Conservation (phyloP, 345 rosid genomes). For the Cochlearia excelsa region DNA sequence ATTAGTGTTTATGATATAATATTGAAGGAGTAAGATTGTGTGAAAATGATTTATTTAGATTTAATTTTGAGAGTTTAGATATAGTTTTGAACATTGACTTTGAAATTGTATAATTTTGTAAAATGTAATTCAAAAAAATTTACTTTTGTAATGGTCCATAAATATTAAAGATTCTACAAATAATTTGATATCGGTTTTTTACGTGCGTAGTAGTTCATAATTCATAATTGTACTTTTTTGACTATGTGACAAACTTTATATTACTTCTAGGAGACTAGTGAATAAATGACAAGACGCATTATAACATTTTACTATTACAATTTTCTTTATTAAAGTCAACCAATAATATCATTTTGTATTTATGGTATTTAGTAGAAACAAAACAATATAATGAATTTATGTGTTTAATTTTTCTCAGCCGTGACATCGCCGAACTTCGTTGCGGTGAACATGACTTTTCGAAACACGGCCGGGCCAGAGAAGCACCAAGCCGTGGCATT, state of each 20-base stretch:
- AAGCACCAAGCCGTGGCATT: slow-evolving; percentile 80
- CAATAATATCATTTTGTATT: neutral
- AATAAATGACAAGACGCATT: slow-evolving; percentile 33
- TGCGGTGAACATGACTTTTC: slow-evolving; percentile 74
- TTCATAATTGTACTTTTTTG: slow-evolving; percentile 17
- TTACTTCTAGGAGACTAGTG: slow-evolving; percentile 34
- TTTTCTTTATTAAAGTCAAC: neutral
- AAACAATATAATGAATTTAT: too few species aligned
- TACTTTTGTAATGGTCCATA: neutral
- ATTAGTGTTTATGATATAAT: too few species aligned
- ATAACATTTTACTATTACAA: neutral
- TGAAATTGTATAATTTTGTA: too few species aligned
- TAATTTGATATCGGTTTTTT: neutral
- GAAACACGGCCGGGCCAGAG: slow-evolving; percentile 36
- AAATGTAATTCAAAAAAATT: too few species aligned
- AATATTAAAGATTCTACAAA: neutral
- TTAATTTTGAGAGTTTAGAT: too few species aligned
- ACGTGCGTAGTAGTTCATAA: slow-evolving; percentile 24
- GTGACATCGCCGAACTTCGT: slow-evolving; percentile 75
- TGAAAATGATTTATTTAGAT: too few species aligned
- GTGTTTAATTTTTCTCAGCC: slow-evolving; percentile 40
- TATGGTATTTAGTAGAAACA: neutral
- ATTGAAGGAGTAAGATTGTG: too few species aligned
- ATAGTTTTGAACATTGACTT: too few species aligned
- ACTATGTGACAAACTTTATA: slow-evolving; percentile 28